Evolutionary conservation across 768 basidiomycete genomes (phyloP).

Genomic region (Kwoniella bestiolae): DNA sequence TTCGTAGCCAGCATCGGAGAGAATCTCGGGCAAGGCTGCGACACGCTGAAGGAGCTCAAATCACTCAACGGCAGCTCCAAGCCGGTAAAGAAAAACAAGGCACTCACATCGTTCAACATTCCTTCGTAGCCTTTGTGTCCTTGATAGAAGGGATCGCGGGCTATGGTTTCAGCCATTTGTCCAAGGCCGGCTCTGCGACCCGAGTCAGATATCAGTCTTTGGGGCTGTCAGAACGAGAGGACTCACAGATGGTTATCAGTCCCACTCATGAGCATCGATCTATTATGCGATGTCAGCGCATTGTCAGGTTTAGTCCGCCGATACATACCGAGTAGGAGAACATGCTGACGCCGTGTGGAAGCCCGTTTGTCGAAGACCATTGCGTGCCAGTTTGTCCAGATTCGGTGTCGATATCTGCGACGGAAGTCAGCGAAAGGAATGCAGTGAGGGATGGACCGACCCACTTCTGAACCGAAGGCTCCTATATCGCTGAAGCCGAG

Average conservation of each 20-base stretch:
- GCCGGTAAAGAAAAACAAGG: neutral
- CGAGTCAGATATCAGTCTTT: neutral
- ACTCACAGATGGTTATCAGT: constrained; percentile 28
- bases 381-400: constrained; percentile 40
- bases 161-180: constrained; percentile 42
- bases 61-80: neutral
- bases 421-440: neutral
- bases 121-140: constrained; percentile 42
- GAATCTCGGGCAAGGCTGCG: constrained; percentile 50
- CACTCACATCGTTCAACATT: constrained; percentile 43
- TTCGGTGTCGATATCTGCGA: constrained; percentile 45
- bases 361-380: constrained; percentile 37
- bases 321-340: constrained; percentile 36
- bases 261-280: constrained; percentile 27
- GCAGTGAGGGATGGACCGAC: neutral
- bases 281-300: constrained; percentile 29
- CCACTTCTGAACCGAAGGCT: constrained; percentile 15
- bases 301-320: neutral
- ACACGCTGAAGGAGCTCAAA: constrained; percentile 11
- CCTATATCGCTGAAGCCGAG: constrained; percentile 21
- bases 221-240: neutral
- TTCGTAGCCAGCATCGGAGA: constrained; percentile 50
- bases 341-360: constrained; percentile 48
- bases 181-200: constrained; percentile 33
- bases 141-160: constrained; percentile 40